Base-by-base conservation (phyloP, 768 basidiomycete species). In the Russula olivacea region DNA sequence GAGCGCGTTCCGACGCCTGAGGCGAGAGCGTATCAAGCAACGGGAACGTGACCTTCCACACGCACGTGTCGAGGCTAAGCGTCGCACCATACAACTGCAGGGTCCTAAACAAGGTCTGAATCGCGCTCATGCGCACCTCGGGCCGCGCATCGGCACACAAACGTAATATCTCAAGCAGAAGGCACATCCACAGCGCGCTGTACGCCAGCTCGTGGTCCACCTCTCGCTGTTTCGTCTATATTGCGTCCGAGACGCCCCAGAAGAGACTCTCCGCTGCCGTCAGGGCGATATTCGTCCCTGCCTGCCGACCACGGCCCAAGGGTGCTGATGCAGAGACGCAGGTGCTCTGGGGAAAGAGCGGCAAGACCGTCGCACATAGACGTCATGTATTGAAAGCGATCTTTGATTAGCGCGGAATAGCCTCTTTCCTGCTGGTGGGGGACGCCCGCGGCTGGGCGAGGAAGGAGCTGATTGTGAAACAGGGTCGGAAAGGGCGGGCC, bases 361-460 rank as follows among this genome's bases (percentile, higher is more conserved):
- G 92, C 87, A 9, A 98, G 82, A 2, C 92, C 91, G 71, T 99
- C 96, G 74, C 93, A 98, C 91, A 95, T 64, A 94, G 92, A 76
- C n/a, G n/a, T n/a, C n/a, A n/a, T n/a, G n/a, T n/a, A n/a, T n/a
- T n/a, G n/a, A 97, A 98, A 0, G 93, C 93, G 47, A 94, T 91
- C 73, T n/a, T 97, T 91, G 54, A 98, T 87, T 12, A 97, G 80
- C 0, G 82, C 78, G 1, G 81, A 81, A 64, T 89, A 88, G 57
- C 83, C 85, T 70, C 85, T 91, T 69, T 90, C 88, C 56, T 74
- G 81, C 5, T 82, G 30, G 30, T 30, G 30, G 30, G 6, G 57
- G 61, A 45, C 25, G 61, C 4, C 8, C 34, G 25, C 51, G 61
- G 8, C 2, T 79, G 4, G 66, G 58, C 17, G 71, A 14, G 79